phyloP scores from a whole-genome alignment of 2,329 filamentous ascomycete genomes.

The Pseudogymnoascus sp. region DNA sequence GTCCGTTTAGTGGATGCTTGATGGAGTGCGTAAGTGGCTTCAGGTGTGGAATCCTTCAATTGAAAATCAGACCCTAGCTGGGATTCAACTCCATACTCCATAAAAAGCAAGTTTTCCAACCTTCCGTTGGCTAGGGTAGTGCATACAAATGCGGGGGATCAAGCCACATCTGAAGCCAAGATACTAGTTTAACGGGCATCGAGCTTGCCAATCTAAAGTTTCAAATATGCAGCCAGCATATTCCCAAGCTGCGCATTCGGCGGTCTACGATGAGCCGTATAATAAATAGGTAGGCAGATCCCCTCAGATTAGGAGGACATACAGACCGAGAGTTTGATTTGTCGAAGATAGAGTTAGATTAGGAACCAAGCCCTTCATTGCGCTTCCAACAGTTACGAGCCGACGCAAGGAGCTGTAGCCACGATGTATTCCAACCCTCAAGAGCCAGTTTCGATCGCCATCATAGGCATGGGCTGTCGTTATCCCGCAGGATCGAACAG shows the following conservation, averaged over 20 bases:
- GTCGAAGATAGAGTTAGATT: not conserved
- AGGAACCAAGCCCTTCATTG: not conserved
- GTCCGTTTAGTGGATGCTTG: not conserved
- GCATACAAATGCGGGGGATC: not conserved
- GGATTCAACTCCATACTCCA: not conserved
- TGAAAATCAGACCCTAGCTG: not conserved
- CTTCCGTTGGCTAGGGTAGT: not conserved
- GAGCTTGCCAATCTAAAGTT: not conserved
- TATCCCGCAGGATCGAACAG: slow-evolving; percentile 27
- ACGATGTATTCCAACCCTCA: slow-evolving; percentile 9
- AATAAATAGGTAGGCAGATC: not conserved
- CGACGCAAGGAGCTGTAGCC: not conserved
- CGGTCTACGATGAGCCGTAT: not conserved
- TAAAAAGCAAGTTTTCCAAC: not conserved
- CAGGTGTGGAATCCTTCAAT: not conserved
- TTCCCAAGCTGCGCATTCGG: not conserved
- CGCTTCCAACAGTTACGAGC: not conserved
- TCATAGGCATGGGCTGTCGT: slow-evolving; percentile 29
- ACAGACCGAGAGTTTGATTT: not conserved
- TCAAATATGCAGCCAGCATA: not conserved
- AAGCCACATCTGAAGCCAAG: not conserved
- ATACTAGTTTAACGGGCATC: not conserved
- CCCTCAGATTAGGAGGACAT: not conserved
- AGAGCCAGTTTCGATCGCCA: slow-evolving; percentile 24
- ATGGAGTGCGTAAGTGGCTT: not conserved